These are phyloP conservation scores for Paramyrothecium roridum DNA, from an alignment of 2,329 filamentous ascomycete genomes.

Conservation along the genomic window DNA sequence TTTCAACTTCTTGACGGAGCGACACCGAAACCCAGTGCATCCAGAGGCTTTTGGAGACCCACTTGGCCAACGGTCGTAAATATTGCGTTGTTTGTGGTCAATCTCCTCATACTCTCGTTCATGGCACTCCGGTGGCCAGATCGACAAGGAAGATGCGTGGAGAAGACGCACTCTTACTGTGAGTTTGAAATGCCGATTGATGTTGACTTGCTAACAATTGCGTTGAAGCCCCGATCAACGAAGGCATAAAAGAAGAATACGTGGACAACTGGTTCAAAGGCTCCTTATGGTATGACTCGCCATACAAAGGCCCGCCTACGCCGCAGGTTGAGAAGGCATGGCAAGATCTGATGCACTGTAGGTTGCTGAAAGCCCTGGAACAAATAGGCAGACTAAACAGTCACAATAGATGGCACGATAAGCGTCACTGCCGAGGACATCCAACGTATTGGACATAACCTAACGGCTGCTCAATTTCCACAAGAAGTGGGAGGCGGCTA, in stretches of 20 bases:
- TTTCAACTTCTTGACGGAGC: neutral
- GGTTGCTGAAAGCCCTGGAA: no score
- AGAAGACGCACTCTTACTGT: neutral
- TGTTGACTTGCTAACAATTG: neutral
- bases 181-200: neutral
- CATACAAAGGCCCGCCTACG: constrained; percentile 4
- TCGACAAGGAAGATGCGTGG: neutral
- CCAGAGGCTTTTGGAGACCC: neutral
- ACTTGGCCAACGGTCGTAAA: neutral
- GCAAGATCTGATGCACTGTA: constrained; percentile 1
- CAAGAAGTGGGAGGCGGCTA: constrained; percentile 4
- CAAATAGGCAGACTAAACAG: no score
- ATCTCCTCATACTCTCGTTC: neutral
- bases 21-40: neutral
- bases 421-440: constrained; percentile 5
- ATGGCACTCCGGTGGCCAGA: neutral
- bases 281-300: constrained; percentile 4
- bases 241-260: neutral
- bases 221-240: neutral
- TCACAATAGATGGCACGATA: neutral
- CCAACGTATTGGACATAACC: constrained; percentile 1
- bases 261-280: neutral
- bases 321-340: constrained; percentile 2
- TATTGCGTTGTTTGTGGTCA: neutral
- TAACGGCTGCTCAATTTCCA: constrained; percentile 6